These are phyloP conservation scores for Cichorium intybus DNA, from an alignment of 140 eudicot species.

Conservation along the genomic window DNA sequence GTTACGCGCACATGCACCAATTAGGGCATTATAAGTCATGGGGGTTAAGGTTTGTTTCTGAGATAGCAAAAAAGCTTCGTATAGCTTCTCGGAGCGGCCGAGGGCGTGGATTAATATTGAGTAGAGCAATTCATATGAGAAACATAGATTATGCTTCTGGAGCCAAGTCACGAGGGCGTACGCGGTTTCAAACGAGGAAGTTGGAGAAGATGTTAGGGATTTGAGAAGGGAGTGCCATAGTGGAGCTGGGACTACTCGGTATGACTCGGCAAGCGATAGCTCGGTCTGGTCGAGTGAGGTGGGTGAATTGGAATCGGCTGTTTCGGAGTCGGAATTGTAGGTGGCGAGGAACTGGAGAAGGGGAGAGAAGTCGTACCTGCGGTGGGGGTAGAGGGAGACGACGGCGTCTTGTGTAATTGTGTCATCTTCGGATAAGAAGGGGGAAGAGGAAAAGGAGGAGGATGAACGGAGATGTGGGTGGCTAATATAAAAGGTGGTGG, in stretches of 20 bases:
- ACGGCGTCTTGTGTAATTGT: slow-evolving; percentile 36
- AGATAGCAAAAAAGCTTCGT: slow-evolving; percentile 79
- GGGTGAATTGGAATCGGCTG: slow-evolving; percentile 34
- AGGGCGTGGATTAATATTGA: slow-evolving; percentile 80
- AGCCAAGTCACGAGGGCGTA: slow-evolving; percentile 78
- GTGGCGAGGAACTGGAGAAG: slow-evolving; percentile 70
- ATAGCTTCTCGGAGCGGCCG: slow-evolving; percentile 71
- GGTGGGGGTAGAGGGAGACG: slow-evolving; percentile 43
- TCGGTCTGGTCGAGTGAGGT: slow-evolving; percentile 52
- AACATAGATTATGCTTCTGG: slow-evolving; percentile 74
- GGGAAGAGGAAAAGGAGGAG: slow-evolving; percentile 27
- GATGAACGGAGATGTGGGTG: slow-evolving; percentile 15
- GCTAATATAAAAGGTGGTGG: neutral
- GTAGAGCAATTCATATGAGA: slow-evolving; percentile 75
- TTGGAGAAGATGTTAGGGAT: slow-evolving; percentile 48
- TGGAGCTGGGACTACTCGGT: slow-evolving; percentile 83
- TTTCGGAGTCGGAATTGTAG: slow-evolving; percentile 19
- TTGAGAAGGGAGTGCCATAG: slow-evolving; percentile 86
- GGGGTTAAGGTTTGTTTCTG: slow-evolving; percentile 73
- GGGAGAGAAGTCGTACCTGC: slow-evolving; percentile 79
- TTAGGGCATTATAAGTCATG: slow-evolving; percentile 73
- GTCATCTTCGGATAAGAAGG: slow-evolving; percentile 25
- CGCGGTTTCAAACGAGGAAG: slow-evolving; percentile 45
- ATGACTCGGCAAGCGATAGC: slow-evolving; percentile 71
- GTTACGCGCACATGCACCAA: slow-evolving; percentile 92